Evolutionary conservation across 139 green algal genomes (phyloP).

Genomic region (Trebouxia sp.): DNA sequence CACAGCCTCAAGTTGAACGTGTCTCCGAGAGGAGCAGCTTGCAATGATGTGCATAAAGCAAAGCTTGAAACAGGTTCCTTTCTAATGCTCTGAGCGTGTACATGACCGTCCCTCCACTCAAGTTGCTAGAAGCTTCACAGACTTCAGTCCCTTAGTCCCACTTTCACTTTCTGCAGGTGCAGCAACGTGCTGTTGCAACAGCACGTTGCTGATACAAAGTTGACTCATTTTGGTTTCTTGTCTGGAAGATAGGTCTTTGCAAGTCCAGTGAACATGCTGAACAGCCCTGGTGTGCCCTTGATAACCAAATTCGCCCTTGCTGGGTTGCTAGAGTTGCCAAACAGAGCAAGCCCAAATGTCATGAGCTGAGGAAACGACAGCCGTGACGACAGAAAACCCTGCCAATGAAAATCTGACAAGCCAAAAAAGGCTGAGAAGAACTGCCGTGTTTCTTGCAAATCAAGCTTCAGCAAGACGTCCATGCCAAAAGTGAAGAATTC

Average conservation of each 20-base stretch:
- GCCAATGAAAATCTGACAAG: constrained; percentile 89
- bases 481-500: constrained; percentile 98
- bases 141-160: too few relatives aligned
- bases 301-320: constrained; percentile 71
- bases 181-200: background rate
- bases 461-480: constrained; percentile 87
- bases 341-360: constrained; percentile 86
- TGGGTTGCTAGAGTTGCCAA: constrained; percentile 71
- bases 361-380: constrained; percentile 83
- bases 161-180: background rate
- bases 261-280: constrained; percentile 67
- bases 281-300: constrained; percentile 70
- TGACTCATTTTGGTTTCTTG: background rate
- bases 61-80: too few relatives aligned
- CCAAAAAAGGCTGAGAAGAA: constrained; percentile 98
- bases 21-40: too few relatives aligned
- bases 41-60: too few relatives aligned
- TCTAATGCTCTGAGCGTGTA: too few relatives aligned
- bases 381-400: constrained; percentile 93
- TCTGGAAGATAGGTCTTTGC: constrained; percentile 21
- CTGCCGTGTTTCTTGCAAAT: constrained; percentile 83
- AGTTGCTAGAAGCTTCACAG: too few relatives aligned
- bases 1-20: too few relatives aligned
- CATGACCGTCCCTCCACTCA: too few relatives aligned
- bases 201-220: background rate